Evolutionary conservation across 345 rosid species (phyloP), one percentile per base, ranked within the genome.

Genomic region (Stellera chamaejasme): DNA sequence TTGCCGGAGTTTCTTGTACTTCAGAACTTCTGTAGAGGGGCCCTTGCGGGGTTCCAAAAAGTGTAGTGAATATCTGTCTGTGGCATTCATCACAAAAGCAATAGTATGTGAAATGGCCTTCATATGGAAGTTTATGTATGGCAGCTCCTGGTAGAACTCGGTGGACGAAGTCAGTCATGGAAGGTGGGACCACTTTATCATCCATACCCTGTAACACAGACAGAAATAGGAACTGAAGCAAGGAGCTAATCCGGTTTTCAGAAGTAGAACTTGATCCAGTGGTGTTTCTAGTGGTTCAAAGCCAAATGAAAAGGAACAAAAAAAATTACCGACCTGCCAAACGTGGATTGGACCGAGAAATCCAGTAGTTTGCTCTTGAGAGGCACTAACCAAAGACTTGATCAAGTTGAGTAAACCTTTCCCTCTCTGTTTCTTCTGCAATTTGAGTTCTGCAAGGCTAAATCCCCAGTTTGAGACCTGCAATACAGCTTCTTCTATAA

Each of bases 381-480:
- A 67, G 56, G 70, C 62, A 47, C 41, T 55, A 11, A 79, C 64
- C 51, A 84, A 49, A 55, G 48, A 60, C 65, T 61, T 75, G 44
- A 82, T 58, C 73, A 69, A 68, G 45, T 55, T 70, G 23, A 77
- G 50, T 39, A 82, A 58, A 45, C 85, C 82, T 66, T 69, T 75
- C 23, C 80, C 76, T 23, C 3, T 61, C 57, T 25, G 59, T 69
- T 77, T 75, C 71, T 79, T 79, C 75, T 79, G 76, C 59, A 84
- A 43, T 58, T 67, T 79, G 69, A 84, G 69, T 54, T 84, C 88
- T 43, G 69, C 69, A 42, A 84, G 79, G 73, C 73, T 77, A 72
- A 84, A 84, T 51, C 88, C 92, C 88, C 92, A 84, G 43, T 77
- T 61, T 13, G 82, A 77, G 14, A 82, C 92, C 66, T 73, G 88